A percentile compares a stretch with the other conserved stretches of the same genome.
Conservation (phyloP, 371 early-diverging fungal genomes). For the Apophysomyces trapeziformis region DNA sequence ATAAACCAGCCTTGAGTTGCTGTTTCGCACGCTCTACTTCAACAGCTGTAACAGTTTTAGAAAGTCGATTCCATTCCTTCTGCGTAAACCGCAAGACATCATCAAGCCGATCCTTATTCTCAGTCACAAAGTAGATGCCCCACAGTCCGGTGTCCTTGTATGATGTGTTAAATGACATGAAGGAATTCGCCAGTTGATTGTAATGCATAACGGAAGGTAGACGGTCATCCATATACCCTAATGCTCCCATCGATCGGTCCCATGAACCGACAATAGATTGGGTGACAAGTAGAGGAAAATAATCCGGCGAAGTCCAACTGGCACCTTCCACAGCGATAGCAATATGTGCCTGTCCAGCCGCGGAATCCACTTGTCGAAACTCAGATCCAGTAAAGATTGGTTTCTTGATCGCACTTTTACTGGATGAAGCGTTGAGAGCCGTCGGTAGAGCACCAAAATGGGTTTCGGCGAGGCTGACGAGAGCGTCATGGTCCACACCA, state of each 20-base stretch:
- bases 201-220: conserved; percentile 84
- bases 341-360: conserved; percentile 91
- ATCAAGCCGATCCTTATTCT: conserved; percentile 81
- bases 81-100: conserved; percentile 86
- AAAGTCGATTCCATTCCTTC: conserved; percentile 92
- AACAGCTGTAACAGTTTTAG: conserved; percentile 83
- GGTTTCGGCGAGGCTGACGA: conserved; percentile 89
- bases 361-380: conserved; percentile 76
- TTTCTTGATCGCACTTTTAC: conserved; percentile 57
- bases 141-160: conserved; percentile 98
- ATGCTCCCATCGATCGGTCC: conserved; percentile 92
- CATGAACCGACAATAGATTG: conserved; percentile 95
- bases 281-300: conserved; percentile 93
- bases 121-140: conserved; percentile 92
- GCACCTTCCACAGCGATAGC: conserved; percentile 97
- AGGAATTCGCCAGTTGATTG: conserved; percentile 92
- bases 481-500: conserved; percentile 91
- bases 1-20: conserved; percentile 93
- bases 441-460: conserved; percentile 83
- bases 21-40: conserved; percentile 98
- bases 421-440: conserved; percentile 44
- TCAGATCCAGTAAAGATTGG: conserved; percentile 90
- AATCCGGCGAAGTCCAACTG: conserved; percentile 93
- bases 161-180: conserved; percentile 97
- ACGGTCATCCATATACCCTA: conserved; percentile 82